phyloP scores from a whole-genome alignment of 1,284 basidiomycete genomes.

The Nidula niveotomentosa region DNA sequence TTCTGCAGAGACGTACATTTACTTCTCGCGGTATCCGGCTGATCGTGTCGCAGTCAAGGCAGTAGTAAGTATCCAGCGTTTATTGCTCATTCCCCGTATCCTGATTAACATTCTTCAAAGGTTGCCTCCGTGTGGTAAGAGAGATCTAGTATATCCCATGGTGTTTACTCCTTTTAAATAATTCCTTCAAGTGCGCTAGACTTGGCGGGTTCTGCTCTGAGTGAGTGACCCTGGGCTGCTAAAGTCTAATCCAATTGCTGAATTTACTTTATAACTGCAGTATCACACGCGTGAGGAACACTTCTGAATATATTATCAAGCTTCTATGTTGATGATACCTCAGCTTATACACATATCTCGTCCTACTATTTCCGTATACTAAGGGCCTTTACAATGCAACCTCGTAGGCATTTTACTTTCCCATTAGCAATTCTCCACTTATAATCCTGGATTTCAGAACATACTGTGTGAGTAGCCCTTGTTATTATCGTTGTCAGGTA shows the following conservation, averaged over 20 bases:
- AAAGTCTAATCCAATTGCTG: not conserved
- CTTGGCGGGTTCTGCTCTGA: conserved; percentile 8
- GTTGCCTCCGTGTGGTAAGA: conserved; percentile 9
- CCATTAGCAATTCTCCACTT: not conserved
- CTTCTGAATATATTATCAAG: not conserved
- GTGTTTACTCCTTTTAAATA: not conserved
- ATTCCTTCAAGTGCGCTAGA: conserved; percentile 7
- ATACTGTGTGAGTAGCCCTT: conserved; percentile 4
- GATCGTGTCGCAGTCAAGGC: conserved; percentile 13
- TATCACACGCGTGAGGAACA: conserved; percentile 12
- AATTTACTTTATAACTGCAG: not conserved
- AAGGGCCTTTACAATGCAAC: conserved; percentile 14
- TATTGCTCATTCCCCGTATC: not conserved
- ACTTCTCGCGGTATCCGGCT: conserved; percentile 14
- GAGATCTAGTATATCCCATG: not conserved
- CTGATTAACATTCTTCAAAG: conserved; percentile 1
- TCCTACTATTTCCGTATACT: conserved; percentile 15
- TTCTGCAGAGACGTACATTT: conserved; percentile 17
- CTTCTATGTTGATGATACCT: not conserved
- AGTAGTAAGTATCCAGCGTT: conserved; percentile 7
- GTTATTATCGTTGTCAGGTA: not conserved
- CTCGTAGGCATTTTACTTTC: conserved; percentile 8
- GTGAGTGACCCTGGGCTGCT: conserved; percentile 5
- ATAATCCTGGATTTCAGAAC: conserved; percentile 4
- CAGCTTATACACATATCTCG: conserved; percentile 17